A percentile compares a stretch with the other conserved stretches of the same genome.
Conservation (phyloP, 176 grass and related monocot genomes). For the Zizania latifolia region DNA sequence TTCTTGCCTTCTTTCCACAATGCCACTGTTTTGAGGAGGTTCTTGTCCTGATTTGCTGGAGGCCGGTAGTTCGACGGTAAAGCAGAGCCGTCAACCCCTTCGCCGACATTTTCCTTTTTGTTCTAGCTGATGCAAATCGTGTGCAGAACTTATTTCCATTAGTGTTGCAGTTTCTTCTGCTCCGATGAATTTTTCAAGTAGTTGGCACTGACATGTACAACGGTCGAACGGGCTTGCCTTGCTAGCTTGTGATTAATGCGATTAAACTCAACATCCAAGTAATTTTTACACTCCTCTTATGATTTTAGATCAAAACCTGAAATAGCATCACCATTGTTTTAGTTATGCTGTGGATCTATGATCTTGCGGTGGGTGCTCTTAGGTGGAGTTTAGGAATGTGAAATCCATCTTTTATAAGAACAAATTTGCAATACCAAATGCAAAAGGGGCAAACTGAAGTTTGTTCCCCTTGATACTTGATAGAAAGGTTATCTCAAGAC, state of each 20-base stretch:
- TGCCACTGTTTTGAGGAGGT: too few relatives aligned
- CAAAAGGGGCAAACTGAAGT: neutral
- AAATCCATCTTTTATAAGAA: neutral
- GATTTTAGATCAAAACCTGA: neutral
- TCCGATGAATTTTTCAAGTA: neutral
- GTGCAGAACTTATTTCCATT: neutral
- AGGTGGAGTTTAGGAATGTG: neutral
- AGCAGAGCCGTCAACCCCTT: too few relatives aligned
- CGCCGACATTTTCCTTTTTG: too few relatives aligned
- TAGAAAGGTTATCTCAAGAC: neutral
- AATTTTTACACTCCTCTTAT: neutral
- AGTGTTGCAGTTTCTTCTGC: neutral
- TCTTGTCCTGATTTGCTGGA: too few relatives aligned
- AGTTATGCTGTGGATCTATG: neutral
- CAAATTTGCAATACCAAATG: neutral
- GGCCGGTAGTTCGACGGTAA: too few relatives aligned
- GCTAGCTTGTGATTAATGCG: neutral
- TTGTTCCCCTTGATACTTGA: neutral
- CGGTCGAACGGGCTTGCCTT: neutral
- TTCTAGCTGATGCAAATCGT: neutral
- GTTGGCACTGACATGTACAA: neutral
- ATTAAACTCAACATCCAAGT: neutral
- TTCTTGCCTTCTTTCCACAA: too few relatives aligned
- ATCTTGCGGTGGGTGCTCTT: neutral
- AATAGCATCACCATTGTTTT: neutral